Evolutionary conservation across 2,329 filamentous ascomycete species (phyloP).

Genomic region (Claviceps fusiformis): DNA sequence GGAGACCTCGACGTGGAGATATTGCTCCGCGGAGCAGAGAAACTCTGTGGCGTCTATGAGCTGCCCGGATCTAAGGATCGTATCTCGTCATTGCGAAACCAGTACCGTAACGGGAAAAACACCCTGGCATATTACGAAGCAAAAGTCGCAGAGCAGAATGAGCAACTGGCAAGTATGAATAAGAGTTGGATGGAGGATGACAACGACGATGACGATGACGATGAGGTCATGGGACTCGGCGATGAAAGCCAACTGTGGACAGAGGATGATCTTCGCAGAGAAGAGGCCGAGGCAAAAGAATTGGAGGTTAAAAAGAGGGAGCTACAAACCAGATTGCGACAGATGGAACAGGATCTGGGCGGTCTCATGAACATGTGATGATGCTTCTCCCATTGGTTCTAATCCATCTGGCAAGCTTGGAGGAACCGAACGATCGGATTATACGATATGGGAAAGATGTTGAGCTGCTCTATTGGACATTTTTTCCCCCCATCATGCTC

Average conservation of each 20-base stretch:
- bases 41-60: constrained; percentile 77
- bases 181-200: constrained; percentile 43
- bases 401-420: not conserved
- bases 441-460: not conserved
- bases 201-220: constrained; percentile 41
- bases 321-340: constrained; percentile 35
- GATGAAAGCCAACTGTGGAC: constrained; percentile 39
- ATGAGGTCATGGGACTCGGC: constrained; percentile 38
- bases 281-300: constrained; percentile 52
- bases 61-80: constrained; percentile 65
- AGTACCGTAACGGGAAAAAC: constrained; percentile 55
- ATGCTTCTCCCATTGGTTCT: not conserved
- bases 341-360: constrained; percentile 43
- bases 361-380: constrained; percentile 38
- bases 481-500: no score
- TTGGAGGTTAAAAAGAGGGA: constrained; percentile 44
- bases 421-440: not conserved
- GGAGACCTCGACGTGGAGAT: constrained; percentile 79
- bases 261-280: constrained; percentile 53
- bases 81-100: constrained; percentile 57
- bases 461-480: constrained; percentile 2
- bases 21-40: constrained; percentile 74
- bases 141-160: constrained; percentile 62
- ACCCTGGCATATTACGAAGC: constrained; percentile 73
- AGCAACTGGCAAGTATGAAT: constrained; percentile 62